Evolutionary conservation across 2,329 filamentous ascomycete genomes (phyloP), one percentile per base, ranked within the genome.

Genomic region (Trichoderma citrinoviride): DNA sequence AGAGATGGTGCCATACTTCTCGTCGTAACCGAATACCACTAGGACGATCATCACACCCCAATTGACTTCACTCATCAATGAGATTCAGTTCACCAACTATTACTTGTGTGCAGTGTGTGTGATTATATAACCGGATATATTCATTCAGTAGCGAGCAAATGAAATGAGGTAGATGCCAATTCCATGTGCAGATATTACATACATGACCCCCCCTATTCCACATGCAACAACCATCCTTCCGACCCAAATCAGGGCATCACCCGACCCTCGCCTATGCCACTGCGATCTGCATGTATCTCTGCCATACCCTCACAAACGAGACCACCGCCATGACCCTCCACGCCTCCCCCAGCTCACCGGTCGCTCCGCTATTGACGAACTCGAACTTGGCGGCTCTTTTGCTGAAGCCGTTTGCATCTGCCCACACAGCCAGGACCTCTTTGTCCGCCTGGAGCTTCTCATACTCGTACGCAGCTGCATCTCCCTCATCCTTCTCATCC

Each of bases 301-400:
- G 66, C 64, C 64, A 67, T 25, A 67, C 52, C 10, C 66, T 61
- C 27, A 66, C 43, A 56, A 64, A 66, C 2, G 78, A 76, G 7
- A 75, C 70, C 10, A 79, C 77, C 1, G 79, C 76, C 77, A 80
- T 80, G n/a, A 80, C 67, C 0, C 76, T 75, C 77, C 78, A 82
- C 29, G 77, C 71, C 67, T 78, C 75, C 19, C 80, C 79, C 8
- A 82, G 71, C 21, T 71, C 67, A 1, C 79, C 79, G 14, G 72
- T 73, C 17, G 70, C 69, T 2, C 78, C 80, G 2, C 73, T 76
- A 10, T 79, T 79, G 5, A 79, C 61, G 67, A 81, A 82, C n/a
- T 69, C 66, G 67, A 81, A 81, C 29, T 71, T 73, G 57, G 74
- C 64, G 66, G 74, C 76, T 69, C 73, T 71, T 14, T 65, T 64